Evolutionary conservation across 169 alveolate species (phyloP), one percentile per base, ranked within the genome.

Genomic region (Eimeria sp.): DNA sequence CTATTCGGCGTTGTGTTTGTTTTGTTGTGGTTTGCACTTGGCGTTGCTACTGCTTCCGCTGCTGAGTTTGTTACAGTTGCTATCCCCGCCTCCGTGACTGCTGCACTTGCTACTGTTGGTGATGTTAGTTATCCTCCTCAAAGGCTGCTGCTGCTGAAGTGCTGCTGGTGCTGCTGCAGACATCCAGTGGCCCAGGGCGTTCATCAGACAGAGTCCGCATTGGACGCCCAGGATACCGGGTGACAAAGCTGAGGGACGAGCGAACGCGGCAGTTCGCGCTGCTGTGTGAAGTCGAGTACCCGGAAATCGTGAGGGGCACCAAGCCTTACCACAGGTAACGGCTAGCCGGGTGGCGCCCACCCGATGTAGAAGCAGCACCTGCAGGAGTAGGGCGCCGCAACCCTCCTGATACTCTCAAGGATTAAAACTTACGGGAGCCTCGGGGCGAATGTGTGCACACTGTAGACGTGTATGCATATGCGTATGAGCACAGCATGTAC

Each of bases 171-270:
- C 30, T 30, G 47, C 65, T 58, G 57, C 93, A 87, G 93, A 87
- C 93, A 45, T 61, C 93, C 93, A 87, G 93, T 65, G 72, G 93
- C 93, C 67, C 83, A 25, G 97, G 96, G 94, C 94, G 91, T 40
- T 92, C 97, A 13, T 40, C 82, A 10, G 93, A 87, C 65, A 72
- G 93, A 30, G 97, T 96, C 57, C 99, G 98, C 98, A 99, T 99
- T 22, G 99, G 99, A 4, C 97, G 99, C 70, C 99, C 99, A 27
- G 99, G 99, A 14, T 99, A 99, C 96, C 98, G 99, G 88, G 99
- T 99, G 57, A 98, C 99, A 47, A 99, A 99, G 97, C 95, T 98
- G 97, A 97, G 98, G 58, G 99, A 99, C 97, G 99, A 99, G 22
- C 98, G 97, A 78, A 98, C 99, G 54, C 97, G 98, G 70, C 99